Conservation (phyloP, 1,284 basidiomycete species). For the Coniferiporia sulphurascens region DNA sequence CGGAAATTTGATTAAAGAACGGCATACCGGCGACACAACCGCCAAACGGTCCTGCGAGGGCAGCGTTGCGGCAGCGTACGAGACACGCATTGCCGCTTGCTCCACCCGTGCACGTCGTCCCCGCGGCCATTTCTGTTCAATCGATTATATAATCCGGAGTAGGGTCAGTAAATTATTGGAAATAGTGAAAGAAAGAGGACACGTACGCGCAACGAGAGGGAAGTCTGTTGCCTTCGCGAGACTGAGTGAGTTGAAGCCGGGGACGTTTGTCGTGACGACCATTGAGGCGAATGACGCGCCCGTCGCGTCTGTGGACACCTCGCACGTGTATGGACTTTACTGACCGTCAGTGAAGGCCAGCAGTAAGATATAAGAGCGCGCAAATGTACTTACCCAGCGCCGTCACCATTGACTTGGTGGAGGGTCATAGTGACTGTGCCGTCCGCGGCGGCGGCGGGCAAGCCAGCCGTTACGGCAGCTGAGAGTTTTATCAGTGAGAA, state of each 20-base stretch:
- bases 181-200: background rate
- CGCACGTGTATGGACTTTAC: constrained; percentile 21
- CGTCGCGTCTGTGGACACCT: constrained; percentile 23
- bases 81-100: constrained; percentile 23
- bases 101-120: constrained; percentile 23
- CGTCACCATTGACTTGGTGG: constrained; percentile 24
- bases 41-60: constrained; percentile 24
- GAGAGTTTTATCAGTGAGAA: constrained; percentile 1
- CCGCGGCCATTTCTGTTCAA: constrained; percentile 19
- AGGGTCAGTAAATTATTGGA: background rate
- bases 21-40: constrained; percentile 21
- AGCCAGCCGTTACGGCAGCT: constrained; percentile 21
- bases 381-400: constrained; percentile 21
- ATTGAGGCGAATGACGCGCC: constrained; percentile 22
- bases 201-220: constrained; percentile 22
- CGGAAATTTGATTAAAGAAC: background rate
- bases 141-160: background rate
- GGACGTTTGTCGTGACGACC: constrained; percentile 23
- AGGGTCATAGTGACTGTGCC: constrained; percentile 24
- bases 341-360: background rate
- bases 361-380: background rate
- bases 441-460: constrained; percentile 18
- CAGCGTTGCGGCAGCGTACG: constrained; percentile 23
- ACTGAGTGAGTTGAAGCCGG: constrained; percentile 21
- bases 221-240: constrained; percentile 23